Evolutionary conservation across 495 filamentous ascomycete genomes (phyloP).

Genomic region (Lophiostoma macrostomum): DNA sequence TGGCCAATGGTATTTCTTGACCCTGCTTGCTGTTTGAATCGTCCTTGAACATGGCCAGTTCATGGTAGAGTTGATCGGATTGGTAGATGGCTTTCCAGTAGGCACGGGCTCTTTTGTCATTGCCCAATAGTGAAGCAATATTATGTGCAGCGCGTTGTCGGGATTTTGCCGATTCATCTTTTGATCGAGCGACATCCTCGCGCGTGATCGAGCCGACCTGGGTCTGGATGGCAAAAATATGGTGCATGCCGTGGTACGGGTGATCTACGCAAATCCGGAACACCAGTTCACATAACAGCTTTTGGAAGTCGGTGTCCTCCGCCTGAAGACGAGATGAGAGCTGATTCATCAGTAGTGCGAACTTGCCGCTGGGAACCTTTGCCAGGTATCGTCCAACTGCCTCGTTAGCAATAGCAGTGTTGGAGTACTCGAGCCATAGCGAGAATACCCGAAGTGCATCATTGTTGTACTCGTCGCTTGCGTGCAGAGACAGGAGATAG

Average conservation of each 20-base stretch:
- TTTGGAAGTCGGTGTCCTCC: conserved; percentile 66
- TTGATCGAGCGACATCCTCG: conserved; percentile 55
- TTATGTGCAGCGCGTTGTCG: conserved; percentile 68
- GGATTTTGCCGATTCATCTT: conserved; percentile 67
- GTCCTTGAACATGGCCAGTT: conserved; percentile 63
- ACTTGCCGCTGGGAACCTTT: conserved; percentile 82
- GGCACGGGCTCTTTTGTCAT: conserved; percentile 43
- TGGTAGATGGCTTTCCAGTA: conserved; percentile 68
- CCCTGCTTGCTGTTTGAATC: conserved; percentile 65
- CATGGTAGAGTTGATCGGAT: conserved; percentile 69
- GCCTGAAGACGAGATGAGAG: conserved; percentile 85
- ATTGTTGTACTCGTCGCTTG: conserved; percentile 83
- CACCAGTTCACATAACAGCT: conserved; percentile 65
- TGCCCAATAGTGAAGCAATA: conserved; percentile 59
- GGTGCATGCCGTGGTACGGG: conserved; percentile 94
- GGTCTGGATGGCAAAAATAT: conserved; percentile 68
- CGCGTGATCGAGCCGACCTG: conserved; percentile 31
- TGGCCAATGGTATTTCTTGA: conserved; percentile 59
- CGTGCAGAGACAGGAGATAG: conserved; percentile 78
- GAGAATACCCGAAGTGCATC: conserved; percentile 93
- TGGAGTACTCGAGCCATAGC: conserved; percentile 83
- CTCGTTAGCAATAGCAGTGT: conserved; percentile 66
- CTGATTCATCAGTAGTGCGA: conserved; percentile 92
- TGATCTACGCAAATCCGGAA: conserved; percentile 83
- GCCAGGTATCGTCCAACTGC: conserved; percentile 67